Conservation (phyloP, 192 early-diverging fungal genomes). For the Podila minutissima region DNA sequence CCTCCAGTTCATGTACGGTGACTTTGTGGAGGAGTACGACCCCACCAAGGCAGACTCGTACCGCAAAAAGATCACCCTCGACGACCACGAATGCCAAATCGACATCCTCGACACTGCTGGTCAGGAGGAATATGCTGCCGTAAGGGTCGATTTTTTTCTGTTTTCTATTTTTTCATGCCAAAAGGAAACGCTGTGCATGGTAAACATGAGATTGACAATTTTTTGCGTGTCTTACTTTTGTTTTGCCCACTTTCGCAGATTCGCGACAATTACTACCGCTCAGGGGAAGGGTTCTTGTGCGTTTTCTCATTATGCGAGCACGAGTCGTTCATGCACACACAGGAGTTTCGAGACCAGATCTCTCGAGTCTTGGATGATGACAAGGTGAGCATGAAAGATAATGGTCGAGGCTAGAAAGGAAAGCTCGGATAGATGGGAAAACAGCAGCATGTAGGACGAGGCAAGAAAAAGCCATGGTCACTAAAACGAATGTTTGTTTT, state of each 20-base stretch:
- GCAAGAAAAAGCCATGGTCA: no score
- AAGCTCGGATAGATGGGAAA: no score
- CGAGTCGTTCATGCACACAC: slow-evolving; percentile 82
- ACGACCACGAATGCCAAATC: slow-evolving; percentile 82
- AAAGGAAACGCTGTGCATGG: not conserved
- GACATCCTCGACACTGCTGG: slow-evolving; percentile 93
- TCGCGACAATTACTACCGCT: slow-evolving; percentile 87
- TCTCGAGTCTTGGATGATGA: slow-evolving; percentile 86
- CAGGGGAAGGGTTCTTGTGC: slow-evolving; percentile 87
- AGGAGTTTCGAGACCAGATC: slow-evolving; percentile 89
- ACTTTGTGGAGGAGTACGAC: slow-evolving; percentile 96
- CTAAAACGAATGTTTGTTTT: not conserved
- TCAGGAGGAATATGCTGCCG: slow-evolving; percentile 93
- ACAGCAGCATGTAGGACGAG: not conserved
- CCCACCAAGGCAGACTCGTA: slow-evolving; percentile 94
- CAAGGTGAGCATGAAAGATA: slow-evolving; percentile 48
- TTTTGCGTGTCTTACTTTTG: not conserved
- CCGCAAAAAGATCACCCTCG: slow-evolving; percentile 82
- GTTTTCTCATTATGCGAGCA: slow-evolving; percentile 86
- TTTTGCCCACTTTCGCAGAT: slow-evolving; percentile 53
- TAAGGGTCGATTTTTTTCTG: slow-evolving; percentile 37
- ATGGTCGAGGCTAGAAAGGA: not conserved
- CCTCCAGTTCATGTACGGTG: slow-evolving; percentile 91
- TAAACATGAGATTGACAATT: not conserved
- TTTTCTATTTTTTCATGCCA: not conserved